Conservation (phyloP, 2,329 filamentous ascomycete species). For the Colletotrichum sp. region DNA sequence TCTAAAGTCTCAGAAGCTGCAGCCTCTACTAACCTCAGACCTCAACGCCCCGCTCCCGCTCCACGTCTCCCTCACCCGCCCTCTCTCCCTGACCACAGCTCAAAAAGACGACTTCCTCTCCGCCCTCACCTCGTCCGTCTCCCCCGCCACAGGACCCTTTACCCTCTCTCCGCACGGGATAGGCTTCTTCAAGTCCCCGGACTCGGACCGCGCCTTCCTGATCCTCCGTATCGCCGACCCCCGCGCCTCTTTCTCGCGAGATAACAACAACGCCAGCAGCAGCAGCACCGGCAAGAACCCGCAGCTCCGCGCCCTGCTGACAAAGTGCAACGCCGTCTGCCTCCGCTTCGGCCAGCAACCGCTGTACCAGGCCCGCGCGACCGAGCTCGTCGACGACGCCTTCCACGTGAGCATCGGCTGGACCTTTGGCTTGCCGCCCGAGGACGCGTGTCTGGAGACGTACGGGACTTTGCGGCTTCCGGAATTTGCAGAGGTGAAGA, state of each 20-base stretch:
- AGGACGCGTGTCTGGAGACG: conserved; percentile 44
- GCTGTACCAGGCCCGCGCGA: conserved; percentile 60
- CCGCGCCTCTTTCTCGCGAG: neutral
- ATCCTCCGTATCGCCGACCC: conserved; percentile 66
- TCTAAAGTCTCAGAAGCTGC: conserved; percentile 47
- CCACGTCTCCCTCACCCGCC: conserved; percentile 88
- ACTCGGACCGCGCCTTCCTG: conserved; percentile 80
- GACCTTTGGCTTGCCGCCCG: conserved; percentile 64
- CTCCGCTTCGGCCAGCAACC: conserved; percentile 66
- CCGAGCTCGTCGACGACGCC: conserved; percentile 40
- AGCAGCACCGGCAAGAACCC: conserved; percentile 44
- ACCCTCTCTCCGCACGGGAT: conserved; percentile 41
- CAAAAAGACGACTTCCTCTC: conserved; percentile 72
- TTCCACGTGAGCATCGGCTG: conserved; percentile 94
- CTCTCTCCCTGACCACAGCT: conserved; percentile 75
- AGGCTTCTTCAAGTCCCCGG: conserved; percentile 56
- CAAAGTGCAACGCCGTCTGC: conserved; percentile 68
- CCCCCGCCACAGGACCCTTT: conserved; percentile 37
- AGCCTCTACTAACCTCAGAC: conserved; percentile 76
- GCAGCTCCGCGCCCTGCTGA: conserved; percentile 66
- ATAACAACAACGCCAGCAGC: neutral
- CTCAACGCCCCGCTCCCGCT: conserved; percentile 79
- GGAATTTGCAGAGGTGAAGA: conserved; percentile 31
- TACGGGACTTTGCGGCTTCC: conserved; percentile 28
- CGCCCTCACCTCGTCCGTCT: conserved; percentile 50